phyloP scores from a whole-genome alignment of 176 grass and related monocot species.

The Neostapfia colusana region DNA sequence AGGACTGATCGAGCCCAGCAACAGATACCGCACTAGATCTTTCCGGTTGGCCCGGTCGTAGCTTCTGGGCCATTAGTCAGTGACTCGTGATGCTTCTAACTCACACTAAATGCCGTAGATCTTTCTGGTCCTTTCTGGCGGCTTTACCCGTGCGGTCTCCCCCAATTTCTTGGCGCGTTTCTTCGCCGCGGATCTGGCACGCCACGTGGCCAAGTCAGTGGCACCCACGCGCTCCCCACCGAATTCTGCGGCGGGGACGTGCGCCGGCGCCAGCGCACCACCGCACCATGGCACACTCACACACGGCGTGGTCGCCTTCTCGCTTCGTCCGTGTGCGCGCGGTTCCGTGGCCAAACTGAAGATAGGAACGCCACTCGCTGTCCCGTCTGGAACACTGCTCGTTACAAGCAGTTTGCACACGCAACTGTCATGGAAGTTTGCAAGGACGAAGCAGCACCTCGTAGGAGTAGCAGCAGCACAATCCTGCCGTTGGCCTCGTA shows the following conservation, averaged over 20 bases:
- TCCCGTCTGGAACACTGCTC: not conserved
- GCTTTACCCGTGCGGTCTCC: not conserved
- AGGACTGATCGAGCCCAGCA: not conserved
- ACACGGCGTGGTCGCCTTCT: not conserved
- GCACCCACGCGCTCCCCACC: not conserved
- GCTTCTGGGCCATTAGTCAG: not conserved
- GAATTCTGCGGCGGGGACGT: not conserved
- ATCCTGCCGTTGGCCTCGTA: not conserved
- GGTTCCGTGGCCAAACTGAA: constrained; percentile 14
- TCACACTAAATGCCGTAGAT: not conserved
- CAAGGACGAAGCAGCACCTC: not conserved
- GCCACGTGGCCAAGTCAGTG: not conserved
- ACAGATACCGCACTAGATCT: not conserved
- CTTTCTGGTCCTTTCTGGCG: not conserved
- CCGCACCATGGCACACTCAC: not conserved
- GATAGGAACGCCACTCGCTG: constrained; percentile 36
- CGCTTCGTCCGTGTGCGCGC: not conserved
- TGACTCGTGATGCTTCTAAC: not conserved
- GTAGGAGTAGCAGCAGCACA: not conserved
- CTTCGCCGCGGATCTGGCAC: not conserved
- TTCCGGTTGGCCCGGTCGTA: too few relatives aligned
- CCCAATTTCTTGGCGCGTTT: not conserved
- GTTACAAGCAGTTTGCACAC: not conserved
- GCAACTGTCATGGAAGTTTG: constrained; percentile 6
- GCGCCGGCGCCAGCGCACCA: not conserved